Percentiles rank a stretch among this genome's conserved stretches.
Conservation (phyloP, 2,329 filamentous ascomycete species). For the Fusarium sp. region DNA sequence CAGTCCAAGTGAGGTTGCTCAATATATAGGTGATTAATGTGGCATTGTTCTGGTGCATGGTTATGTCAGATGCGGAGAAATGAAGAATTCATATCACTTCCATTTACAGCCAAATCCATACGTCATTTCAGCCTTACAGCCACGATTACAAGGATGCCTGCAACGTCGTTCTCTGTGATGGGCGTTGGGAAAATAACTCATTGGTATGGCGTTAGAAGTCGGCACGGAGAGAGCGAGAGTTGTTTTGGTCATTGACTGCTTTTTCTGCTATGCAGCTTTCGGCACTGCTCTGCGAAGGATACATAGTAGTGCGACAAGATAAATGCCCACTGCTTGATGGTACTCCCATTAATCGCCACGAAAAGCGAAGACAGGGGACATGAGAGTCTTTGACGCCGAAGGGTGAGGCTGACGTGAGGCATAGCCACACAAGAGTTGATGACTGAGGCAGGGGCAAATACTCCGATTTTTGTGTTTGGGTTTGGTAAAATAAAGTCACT, state of each 20-base stretch:
- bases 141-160: background rate
- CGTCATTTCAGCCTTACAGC: background rate
- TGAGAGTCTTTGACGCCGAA: too few species aligned
- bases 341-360: too few species aligned
- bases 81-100: background rate
- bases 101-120: background rate
- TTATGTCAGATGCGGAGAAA: background rate
- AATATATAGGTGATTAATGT: too few species aligned
- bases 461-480: background rate
- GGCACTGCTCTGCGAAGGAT: too few species aligned
- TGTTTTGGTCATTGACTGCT: background rate
- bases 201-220: background rate
- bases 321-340: too few species aligned
- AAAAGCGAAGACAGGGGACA: too few species aligned
- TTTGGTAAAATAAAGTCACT: background rate
- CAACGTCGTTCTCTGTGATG: too few species aligned
- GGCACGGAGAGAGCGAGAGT: background rate
- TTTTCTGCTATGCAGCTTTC: background rate
- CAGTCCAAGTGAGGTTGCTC: accelerated
- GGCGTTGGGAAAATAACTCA: background rate
- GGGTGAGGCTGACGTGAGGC: too few species aligned
- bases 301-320: too few species aligned
- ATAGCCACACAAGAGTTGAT: too few species aligned
- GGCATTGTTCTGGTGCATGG: background rate
- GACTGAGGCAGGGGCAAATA: background rate